Base-by-base conservation (phyloP, 163 green algal species). In the Scenedesmus sp. region DNA sequence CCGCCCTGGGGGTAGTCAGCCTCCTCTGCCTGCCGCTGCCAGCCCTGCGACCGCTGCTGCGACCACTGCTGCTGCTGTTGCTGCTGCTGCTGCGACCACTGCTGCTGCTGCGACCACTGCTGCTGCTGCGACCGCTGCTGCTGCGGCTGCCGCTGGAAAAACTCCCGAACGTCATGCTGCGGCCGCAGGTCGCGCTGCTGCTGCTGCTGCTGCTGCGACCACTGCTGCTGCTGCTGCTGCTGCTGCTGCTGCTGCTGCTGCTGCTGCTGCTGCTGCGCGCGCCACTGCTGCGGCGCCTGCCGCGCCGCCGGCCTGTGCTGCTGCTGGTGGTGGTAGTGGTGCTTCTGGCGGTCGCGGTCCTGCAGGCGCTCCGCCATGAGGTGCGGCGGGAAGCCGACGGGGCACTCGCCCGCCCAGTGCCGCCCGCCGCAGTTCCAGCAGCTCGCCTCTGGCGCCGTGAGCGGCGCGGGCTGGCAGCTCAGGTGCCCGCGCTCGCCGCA, bases 401-500 rank as follows among this genome's bases (percentile, higher is more conserved):
- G 39, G 39, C 75, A 82, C 13, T 62, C 50, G 39, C 70, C 75
- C 0, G 42, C 75, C 63, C 53, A 70, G 63, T 82, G 75, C 20
- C 24, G 10, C 0, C 36, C 39, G 0, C 75, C 75, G 45, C 75
- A 82, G 44, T 82, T 76, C 63, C 63, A 82, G 39, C 75, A 82
- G 64, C 42, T 76, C 24, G 63, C 39, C 20, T 51, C 28, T 28
- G 75, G 50, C 34, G 54, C 20, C 15, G 20, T 63, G 63, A 69
- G 53, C 4, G 63, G 63, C 4, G 51, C 26, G 6, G 75, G 75
- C 64, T 70, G 36, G 75, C 75, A 82, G 42, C 63, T 60, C 29
- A 82, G 50, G 48, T 82, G 75, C 14, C 75, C 75, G 5, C 31
- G 31, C 24, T 76, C 18, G 22, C 75, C 75, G 53, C 75, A 82